A percentile compares a stretch with the other conserved stretches of the same genome.
Evolutionary conservation across 140 eudicot genomes (phyloP).

Genomic region (Anethum foeniculum): DNA sequence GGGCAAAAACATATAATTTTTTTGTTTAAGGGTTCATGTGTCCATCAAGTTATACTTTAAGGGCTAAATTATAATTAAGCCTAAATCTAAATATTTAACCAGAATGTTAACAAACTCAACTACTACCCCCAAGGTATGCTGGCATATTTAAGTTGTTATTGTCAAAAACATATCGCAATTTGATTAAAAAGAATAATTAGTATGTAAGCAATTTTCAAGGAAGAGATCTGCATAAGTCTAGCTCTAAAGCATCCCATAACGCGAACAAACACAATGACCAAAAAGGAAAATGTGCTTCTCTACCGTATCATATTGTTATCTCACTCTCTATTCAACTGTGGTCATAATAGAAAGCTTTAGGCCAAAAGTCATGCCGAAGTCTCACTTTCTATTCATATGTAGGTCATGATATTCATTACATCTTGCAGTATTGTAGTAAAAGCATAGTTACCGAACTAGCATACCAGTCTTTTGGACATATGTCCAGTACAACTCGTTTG

Average conservation of each 20-base stretch:
- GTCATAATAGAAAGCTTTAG: background rate
- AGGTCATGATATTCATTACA: background rate
- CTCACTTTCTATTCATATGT: background rate
- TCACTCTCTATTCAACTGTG: background rate
- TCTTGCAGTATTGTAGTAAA: background rate
- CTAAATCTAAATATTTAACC: background rate
- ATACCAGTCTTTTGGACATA: background rate
- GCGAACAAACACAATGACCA: background rate
- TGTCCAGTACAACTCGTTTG: background rate
- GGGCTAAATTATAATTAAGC: no score
- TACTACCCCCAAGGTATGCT: background rate
- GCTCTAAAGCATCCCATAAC: background rate
- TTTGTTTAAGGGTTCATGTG: no score
- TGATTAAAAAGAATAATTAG: background rate
- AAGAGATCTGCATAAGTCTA: background rate
- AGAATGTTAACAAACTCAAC: background rate
- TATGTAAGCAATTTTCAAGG: background rate
- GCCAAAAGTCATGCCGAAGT: background rate
- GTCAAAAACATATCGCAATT: background rate
- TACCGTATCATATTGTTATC: background rate
- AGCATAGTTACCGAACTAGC: no score
- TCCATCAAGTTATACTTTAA: no score
- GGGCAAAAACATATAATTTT: no score
- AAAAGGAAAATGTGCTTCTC: background rate
- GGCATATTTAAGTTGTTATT: background rate